Conservation (phyloP, 2,329 filamentous ascomycete species). For the Penicillium sp. region DNA sequence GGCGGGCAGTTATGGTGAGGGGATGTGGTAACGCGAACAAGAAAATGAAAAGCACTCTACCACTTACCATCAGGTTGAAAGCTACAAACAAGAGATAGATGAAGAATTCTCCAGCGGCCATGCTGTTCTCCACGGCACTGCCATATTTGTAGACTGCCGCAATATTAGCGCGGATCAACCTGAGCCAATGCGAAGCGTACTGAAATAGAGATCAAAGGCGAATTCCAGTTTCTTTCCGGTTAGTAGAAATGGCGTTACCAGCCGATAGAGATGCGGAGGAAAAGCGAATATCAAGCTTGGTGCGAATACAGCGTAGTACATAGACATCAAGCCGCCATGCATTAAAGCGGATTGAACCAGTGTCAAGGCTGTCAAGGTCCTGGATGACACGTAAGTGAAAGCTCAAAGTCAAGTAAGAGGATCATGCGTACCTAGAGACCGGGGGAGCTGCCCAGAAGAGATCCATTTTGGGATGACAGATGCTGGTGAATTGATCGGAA, state of each 20-base stretch:
- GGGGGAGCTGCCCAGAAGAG: conserved; percentile 67
- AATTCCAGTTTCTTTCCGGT: conserved; percentile 60
- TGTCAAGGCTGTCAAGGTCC: conserved; percentile 67
- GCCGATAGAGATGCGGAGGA: conserved; percentile 62
- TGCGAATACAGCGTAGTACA: conserved; percentile 57
- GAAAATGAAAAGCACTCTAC: conserved; percentile 13
- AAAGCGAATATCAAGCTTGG: conserved; percentile 56
- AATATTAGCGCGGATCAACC: conserved; percentile 34
- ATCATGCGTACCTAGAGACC: conserved; percentile 61
- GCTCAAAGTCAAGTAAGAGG: conserved; percentile 14
- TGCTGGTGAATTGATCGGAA: conserved; percentile 15
- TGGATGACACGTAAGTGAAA: conserved; percentile 51
- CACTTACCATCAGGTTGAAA: conserved; percentile 75
- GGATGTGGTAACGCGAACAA: conserved; percentile 31
- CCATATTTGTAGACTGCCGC: conserved; percentile 71
- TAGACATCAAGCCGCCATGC: conserved; percentile 59
- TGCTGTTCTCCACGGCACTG: conserved; percentile 70
- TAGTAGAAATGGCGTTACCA: conserved; percentile 61
- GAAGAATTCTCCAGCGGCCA: conserved; percentile 75
- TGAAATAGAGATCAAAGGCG: conserved; percentile 73
- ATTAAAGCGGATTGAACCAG: conserved; percentile 64
- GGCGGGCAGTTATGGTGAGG: conserved; percentile 79
- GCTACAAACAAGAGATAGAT: conserved; percentile 77
- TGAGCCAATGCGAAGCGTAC: conserved; percentile 41
- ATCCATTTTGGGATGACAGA: conserved; percentile 50